A percentile compares a stretch with the other conserved stretches of the same genome.
Conservation (phyloP, 352 stramenopile genomes). For the Globisporangium nunn region DNA sequence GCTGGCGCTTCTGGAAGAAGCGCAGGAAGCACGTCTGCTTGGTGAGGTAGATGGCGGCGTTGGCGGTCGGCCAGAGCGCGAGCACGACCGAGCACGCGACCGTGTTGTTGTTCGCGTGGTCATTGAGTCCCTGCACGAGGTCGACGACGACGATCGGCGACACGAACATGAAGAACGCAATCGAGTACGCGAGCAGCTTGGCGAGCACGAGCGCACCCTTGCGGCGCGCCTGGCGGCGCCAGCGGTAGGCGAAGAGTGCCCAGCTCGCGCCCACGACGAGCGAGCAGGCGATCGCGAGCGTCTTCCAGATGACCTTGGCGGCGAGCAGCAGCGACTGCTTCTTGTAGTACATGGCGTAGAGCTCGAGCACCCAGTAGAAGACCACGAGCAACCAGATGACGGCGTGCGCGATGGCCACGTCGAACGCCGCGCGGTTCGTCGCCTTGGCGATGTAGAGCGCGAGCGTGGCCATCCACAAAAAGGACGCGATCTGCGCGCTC, state of each 20-base stretch:
- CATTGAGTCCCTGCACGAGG: conserved; percentile 39
- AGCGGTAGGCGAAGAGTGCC: conserved; percentile 45
- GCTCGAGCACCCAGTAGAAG: conserved; percentile 69
- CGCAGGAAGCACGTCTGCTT: conserved; percentile 52
- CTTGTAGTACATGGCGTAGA: conserved; percentile 62
- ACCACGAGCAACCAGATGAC: conserved; percentile 75
- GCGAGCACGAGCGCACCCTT: conserved; percentile 59
- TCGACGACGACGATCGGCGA: conserved; percentile 63
- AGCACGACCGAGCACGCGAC: conserved; percentile 37
- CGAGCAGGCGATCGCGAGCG: conserved; percentile 48
- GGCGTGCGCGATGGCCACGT: conserved; percentile 65
- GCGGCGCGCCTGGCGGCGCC: conserved; percentile 30
- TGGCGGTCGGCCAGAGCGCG: conserved; percentile 74
- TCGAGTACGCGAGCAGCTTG: conserved; percentile 73
- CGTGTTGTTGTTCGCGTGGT: conserved; percentile 25
- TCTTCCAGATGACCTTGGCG: conserved; percentile 71
- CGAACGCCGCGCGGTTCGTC: conserved; percentile 42
- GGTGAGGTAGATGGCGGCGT: conserved; percentile 69
- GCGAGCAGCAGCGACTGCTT: conserved; percentile 30
- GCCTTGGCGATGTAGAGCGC: conserved; percentile 72
- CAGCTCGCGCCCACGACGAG: conserved; percentile 55
- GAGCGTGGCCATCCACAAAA: conserved; percentile 71
- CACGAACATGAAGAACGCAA: conserved; percentile 73
- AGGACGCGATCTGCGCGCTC: conserved; percentile 70
- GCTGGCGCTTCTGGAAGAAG: conserved; percentile 35